These are phyloP conservation scores for Penicillium paneum DNA, from an alignment of 2,329 filamentous ascomycete species.

Conservation along the genomic window DNA sequence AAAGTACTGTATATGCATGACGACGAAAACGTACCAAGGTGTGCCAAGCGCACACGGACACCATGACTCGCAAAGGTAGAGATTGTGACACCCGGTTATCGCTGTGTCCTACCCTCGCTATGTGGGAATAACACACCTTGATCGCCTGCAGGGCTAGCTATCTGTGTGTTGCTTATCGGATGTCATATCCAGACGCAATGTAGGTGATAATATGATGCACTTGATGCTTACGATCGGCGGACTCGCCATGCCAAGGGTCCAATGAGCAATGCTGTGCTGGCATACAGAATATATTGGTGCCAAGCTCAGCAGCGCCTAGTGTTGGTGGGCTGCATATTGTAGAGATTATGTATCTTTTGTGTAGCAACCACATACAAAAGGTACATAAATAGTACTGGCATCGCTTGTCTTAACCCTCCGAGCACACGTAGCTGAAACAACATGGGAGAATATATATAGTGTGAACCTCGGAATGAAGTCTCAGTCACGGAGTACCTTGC, in stretches of 20 bases:
- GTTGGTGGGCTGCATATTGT: neutral
- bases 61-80: neutral
- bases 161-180: neutral
- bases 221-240: neutral
- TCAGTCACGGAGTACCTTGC: no score
- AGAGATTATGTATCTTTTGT: neutral
- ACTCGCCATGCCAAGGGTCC: neutral
- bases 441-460: no score
- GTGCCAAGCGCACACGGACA: constrained; percentile 2
- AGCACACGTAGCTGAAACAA: neutral
- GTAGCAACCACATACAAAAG: neutral
- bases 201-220: neutral
- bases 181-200: neutral
- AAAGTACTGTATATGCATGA: neutral
- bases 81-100: constrained; percentile 1
- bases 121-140: neutral
- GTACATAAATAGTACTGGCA: neutral
- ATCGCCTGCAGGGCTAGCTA: neutral
- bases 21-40: neutral
- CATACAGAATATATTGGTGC: neutral
- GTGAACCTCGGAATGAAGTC: no score
- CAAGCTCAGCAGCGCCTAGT: no score
- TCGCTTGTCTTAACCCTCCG: neutral
- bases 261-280: neutral
- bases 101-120: neutral